phyloP scores from a whole-genome alignment of 2,329 filamentous ascomycete species.

The Epichloe festucae region DNA sequence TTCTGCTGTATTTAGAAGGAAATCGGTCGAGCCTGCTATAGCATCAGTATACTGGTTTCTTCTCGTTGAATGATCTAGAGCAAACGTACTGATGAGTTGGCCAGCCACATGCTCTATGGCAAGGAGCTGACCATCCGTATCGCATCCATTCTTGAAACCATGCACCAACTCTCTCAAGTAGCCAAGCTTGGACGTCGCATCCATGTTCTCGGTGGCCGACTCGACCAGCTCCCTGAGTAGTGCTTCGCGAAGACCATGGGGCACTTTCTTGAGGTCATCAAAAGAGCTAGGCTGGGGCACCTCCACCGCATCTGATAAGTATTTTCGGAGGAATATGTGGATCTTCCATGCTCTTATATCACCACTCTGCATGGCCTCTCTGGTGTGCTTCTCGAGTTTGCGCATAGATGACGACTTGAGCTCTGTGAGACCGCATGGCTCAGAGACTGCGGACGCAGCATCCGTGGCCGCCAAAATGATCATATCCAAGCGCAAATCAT shows the following conservation, averaged over 20 bases:
- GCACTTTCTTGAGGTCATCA: constrained; percentile 16
- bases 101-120: constrained; percentile 30
- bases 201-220: constrained; percentile 20
- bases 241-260: constrained; percentile 16
- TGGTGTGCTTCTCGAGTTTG: constrained; percentile 24
- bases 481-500: constrained; percentile 12
- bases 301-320: constrained; percentile 20
- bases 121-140: constrained; percentile 27
- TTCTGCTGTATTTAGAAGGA: constrained; percentile 12
- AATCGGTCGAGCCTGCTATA: constrained; percentile 16
- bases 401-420: constrained; percentile 19
- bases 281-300: constrained; percentile 22
- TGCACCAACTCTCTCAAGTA: constrained; percentile 28
- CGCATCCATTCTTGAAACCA: constrained; percentile 16
- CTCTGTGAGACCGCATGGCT: constrained; percentile 11
- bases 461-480: constrained; percentile 21
- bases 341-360: constrained; percentile 32
- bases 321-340: constrained; percentile 28
- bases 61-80: not conserved
- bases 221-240: constrained; percentile 20
- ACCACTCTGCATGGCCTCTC: constrained; percentile 20
- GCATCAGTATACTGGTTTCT: constrained; percentile 7
- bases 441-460: constrained; percentile 14
- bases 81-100: constrained; percentile 24
- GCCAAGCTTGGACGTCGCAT: constrained; percentile 18